Evolutionary conservation across 1,139 yeast genomes (phyloP), one percentile per base, ranked within the genome.

Genomic region (Pichia terricola): DNA sequence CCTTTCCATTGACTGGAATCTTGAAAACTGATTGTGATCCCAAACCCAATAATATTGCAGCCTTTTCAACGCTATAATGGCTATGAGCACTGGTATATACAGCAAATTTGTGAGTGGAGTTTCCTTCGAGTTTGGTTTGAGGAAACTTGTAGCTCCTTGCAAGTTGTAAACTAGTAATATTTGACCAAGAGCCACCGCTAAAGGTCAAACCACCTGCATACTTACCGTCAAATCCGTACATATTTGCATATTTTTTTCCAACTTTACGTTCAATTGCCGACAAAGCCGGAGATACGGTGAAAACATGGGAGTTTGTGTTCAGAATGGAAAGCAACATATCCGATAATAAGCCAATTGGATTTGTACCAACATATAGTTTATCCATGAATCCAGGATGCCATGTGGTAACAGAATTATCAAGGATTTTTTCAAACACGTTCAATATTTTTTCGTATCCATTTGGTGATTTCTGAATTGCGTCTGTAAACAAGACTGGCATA

Each of bases 331-430:
- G 66, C 6, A 86, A 62, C 43, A 86, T 53, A 59, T 86, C 95
- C 2, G 87, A 71, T 5, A 86, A 71, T 6, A 86, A 77, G 3
- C 95, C 95, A 40, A 84, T 81, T 2, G 95, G 91, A 59, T 85
- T 85, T 37, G 86, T 84, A 30, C 87, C 77, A 0, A 94, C 95
- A 56, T 85, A 86, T 47, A 86, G 67, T 61, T 86, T 86, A 61
- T 86, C 95, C 65, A 86, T 64, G 55, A 86, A 86, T 2, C 94
- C 94, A 0, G 85, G 82, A 56, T 81, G 83, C 95, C 95, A 86
- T 0, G 95, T 86, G 47, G 81, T 84, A 36, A 84, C 88, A 0
- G 94, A 81, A 56, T 80, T 75, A 41, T 74, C 64, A 49, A 86
- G 64, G 2, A 86, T 76, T 39, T 69, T 64, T 52, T 82, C 82